Evolutionary conservation across 2,329 filamentous ascomycete species (phyloP).

Genomic region (Colletotrichum camelliae): DNA sequence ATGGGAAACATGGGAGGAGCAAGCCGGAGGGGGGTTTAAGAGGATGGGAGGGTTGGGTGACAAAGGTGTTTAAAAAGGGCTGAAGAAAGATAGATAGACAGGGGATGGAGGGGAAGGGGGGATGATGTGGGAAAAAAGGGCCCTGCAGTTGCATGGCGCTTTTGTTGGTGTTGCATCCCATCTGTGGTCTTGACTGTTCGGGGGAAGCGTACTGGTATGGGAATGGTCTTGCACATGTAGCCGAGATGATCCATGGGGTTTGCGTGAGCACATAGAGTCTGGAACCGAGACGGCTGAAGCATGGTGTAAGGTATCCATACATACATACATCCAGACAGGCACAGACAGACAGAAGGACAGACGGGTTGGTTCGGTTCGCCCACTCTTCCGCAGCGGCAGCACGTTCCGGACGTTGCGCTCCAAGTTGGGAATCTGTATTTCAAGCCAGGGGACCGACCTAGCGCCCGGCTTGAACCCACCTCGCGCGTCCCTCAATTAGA

Average conservation of each 20-base stretch:
- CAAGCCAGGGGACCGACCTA: background rate
- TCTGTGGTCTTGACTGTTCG: background rate
- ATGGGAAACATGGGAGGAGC: background rate
- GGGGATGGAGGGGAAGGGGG: background rate
- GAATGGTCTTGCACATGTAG: background rate
- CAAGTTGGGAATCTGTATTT: background rate
- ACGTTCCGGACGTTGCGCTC: background rate
- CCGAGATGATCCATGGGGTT: background rate
- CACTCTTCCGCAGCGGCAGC: background rate
- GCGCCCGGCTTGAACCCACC: background rate
- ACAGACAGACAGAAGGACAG: background rate
- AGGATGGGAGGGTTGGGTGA: background rate
- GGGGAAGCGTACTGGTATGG: background rate
- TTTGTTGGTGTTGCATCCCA: background rate
- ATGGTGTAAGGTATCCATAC: background rate
- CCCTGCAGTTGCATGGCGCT: background rate
- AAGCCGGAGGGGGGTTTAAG: background rate
- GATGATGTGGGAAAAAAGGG: background rate
- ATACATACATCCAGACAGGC: background rate
- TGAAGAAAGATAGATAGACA: background rate
- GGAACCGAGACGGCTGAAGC: background rate
- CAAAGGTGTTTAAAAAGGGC: background rate
- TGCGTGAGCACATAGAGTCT: background rate
- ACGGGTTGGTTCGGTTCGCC: background rate
- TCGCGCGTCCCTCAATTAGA: background rate